phyloP scores from a whole-genome alignment of 768 basidiomycete species.

The Amyloporia xantha region DNA sequence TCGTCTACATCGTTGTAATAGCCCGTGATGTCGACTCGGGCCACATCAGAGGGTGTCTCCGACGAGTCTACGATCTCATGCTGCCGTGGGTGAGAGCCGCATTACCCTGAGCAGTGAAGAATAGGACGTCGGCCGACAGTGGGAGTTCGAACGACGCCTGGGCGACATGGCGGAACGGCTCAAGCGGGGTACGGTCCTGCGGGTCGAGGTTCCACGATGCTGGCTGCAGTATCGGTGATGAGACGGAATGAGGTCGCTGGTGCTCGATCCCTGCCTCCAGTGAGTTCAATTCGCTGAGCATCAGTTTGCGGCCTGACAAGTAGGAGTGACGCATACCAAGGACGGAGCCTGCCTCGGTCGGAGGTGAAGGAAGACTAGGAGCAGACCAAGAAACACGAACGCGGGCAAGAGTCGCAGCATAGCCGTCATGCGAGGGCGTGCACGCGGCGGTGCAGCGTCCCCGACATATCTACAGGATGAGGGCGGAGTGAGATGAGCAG shows the following conservation, averaged over 20 bases:
- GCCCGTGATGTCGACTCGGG: slow-evolving; percentile 17
- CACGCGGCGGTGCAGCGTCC: not conserved
- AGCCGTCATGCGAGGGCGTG: not conserved
- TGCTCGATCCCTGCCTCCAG: too few species aligned
- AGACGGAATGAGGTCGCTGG: too few species aligned
- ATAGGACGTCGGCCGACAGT: slow-evolving; percentile 4
- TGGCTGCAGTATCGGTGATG: not conserved
- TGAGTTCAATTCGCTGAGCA: too few species aligned
- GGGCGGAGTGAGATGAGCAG: too few species aligned
- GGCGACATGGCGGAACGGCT: slow-evolving; percentile 3
- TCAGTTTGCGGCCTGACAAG: too few species aligned
- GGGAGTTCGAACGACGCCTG: slow-evolving; percentile 11
- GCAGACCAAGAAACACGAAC: not conserved
- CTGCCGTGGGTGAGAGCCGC: slow-evolving; percentile 5
- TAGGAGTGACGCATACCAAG: too few species aligned
- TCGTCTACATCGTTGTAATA: slow-evolving; percentile 9
- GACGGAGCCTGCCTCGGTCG: not conserved
- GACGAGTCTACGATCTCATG: slow-evolving; percentile 7
- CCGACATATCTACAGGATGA: not conserved
- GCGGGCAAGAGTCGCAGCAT: not conserved
- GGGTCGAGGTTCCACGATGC: slow-evolving; percentile 8
- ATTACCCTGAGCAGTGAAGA: not conserved
- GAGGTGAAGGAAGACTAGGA: not conserved
- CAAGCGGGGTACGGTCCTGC: not conserved
- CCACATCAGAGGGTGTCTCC: slow-evolving; percentile 7